These are phyloP conservation scores for Lobosporangium transversale DNA, from an alignment of 192 early-diverging fungal species.

Conservation along the genomic window DNA sequence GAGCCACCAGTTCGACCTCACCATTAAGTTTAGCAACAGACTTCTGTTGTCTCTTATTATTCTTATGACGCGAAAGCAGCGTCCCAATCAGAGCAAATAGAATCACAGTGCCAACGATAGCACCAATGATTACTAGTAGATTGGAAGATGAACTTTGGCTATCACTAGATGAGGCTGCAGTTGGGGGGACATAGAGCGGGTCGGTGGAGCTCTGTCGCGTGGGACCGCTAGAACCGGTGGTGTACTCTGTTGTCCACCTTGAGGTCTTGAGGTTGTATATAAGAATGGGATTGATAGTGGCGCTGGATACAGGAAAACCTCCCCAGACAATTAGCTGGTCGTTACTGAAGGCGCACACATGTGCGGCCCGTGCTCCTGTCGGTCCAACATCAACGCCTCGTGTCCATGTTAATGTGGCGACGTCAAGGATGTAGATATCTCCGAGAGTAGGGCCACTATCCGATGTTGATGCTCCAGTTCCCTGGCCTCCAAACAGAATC, in stretches of 20 bases:
- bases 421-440: conserved; percentile 21
- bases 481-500: conserved; percentile 23
- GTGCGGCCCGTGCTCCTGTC: background rate
- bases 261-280: background rate
- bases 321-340: conserved; percentile 17
- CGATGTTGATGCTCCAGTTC: too few relatives aligned
- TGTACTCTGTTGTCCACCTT: conserved; percentile 4
- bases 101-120: background rate
- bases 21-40: too few relatives aligned
- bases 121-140: conserved; percentile 11
- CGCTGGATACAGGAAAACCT: background rate
- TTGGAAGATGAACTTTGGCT: background rate
- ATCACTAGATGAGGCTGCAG: too few relatives aligned
- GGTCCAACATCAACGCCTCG: conserved; percentile 1
- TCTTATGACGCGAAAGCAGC: background rate
- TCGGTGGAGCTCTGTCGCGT: background rate
- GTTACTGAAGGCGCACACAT: conserved; percentile 12
- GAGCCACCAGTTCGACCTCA: too few relatives aligned
- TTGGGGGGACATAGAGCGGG: too few relatives aligned
- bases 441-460: background rate
- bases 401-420: conserved; percentile 3
- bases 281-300: background rate
- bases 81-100: conserved; percentile 2
- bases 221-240: background rate
- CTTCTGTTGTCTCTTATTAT: background rate